A percentile compares a stretch with the other conserved stretches of the same genome.
phyloP scores from a whole-genome alignment of 2,329 filamentous ascomycete species.

The Ascosphaera aggregata region DNA sequence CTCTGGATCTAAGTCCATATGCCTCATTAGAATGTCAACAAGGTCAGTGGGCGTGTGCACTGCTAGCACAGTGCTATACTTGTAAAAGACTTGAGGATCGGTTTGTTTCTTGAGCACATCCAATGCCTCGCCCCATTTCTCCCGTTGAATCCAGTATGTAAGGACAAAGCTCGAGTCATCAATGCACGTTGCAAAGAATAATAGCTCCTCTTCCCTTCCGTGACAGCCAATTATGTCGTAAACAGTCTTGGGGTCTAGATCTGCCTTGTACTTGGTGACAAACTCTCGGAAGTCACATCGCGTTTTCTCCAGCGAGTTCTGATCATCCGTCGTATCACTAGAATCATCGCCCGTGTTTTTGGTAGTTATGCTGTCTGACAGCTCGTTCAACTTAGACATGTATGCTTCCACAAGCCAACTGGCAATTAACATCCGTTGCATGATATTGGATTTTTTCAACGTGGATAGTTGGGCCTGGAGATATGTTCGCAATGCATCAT shows the following conservation, averaged over 20 bases:
- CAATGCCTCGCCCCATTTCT: conserved; percentile 73
- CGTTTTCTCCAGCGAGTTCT: conserved; percentile 37
- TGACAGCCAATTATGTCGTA: conserved; percentile 95
- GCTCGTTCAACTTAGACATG: conserved; percentile 86
- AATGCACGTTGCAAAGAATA: conserved; percentile 72
- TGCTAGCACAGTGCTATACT: conserved; percentile 94
- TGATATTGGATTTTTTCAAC: conserved; percentile 59
- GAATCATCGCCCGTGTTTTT: conserved; percentile 48
- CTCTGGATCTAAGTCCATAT: conserved; percentile 60
- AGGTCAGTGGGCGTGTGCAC: conserved; percentile 61
- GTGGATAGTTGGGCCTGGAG: conserved; percentile 60
- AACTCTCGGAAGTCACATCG: conserved; percentile 75
- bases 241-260: conserved; percentile 74
- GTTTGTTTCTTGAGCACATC: conserved; percentile 82
- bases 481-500: conserved; percentile 78
- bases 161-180: conserved; percentile 90
- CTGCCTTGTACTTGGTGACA: conserved; percentile 57
- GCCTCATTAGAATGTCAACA: conserved; percentile 90
- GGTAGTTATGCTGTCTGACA: conserved; percentile 85
- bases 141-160: conserved; percentile 90
- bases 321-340: conserved; percentile 40
- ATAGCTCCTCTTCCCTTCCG: conserved; percentile 73
- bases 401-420: conserved; percentile 91
- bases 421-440: conserved; percentile 90
- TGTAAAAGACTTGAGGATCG: conserved; percentile 81